These are phyloP conservation scores for Pelargonium myrrhifolium DNA, from an alignment of 441 rosid species.

Conservation along the genomic window DNA sequence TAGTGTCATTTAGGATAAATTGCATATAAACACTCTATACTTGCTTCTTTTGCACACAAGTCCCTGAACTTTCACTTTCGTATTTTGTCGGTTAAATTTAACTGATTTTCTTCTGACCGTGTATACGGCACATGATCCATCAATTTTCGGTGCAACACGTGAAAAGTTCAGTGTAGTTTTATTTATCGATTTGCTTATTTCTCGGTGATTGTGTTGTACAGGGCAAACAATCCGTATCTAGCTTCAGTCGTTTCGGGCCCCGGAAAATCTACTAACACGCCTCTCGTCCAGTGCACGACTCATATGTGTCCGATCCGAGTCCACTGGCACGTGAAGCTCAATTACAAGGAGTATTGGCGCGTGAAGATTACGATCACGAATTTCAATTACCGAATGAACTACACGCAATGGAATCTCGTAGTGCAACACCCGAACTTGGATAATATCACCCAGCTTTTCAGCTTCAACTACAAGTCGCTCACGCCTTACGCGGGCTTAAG, in stretches of 20 bases:
- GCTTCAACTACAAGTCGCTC: slow-evolving; percentile 53
- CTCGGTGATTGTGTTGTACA: slow-evolving; percentile 45
- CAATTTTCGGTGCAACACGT: too few relatives aligned
- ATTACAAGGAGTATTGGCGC: slow-evolving; percentile 77
- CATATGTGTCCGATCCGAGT: slow-evolving; percentile 81
- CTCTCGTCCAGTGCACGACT: slow-evolving; percentile 65
- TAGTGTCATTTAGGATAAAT: too few relatives aligned
- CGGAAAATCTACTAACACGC: slow-evolving; percentile 26
- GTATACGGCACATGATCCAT: too few relatives aligned
- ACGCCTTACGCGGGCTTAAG: slow-evolving; percentile 66
- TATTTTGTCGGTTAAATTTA: too few relatives aligned
- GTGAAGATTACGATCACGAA: slow-evolving; percentile 67
- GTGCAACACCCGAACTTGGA: slow-evolving; percentile 71
- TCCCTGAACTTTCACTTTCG: too few relatives aligned
- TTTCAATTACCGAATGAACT: slow-evolving; percentile 65
- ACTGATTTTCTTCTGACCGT: too few relatives aligned
- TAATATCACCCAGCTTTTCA: slow-evolving; percentile 59
- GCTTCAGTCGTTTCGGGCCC: slow-evolving; percentile 43
- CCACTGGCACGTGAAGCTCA: slow-evolving; percentile 85
- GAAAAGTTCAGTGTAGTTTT: too few relatives aligned
- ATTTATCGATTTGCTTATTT: too few relatives aligned
- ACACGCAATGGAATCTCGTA: slow-evolving; percentile 59
- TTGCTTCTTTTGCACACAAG: too few relatives aligned
- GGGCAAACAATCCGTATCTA: slow-evolving; percentile 43
- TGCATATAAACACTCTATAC: too few relatives aligned